These are phyloP conservation scores for Ramichloridium luteum DNA, from an alignment of 2,329 filamentous ascomycete species.

Conservation along the genomic window DNA sequence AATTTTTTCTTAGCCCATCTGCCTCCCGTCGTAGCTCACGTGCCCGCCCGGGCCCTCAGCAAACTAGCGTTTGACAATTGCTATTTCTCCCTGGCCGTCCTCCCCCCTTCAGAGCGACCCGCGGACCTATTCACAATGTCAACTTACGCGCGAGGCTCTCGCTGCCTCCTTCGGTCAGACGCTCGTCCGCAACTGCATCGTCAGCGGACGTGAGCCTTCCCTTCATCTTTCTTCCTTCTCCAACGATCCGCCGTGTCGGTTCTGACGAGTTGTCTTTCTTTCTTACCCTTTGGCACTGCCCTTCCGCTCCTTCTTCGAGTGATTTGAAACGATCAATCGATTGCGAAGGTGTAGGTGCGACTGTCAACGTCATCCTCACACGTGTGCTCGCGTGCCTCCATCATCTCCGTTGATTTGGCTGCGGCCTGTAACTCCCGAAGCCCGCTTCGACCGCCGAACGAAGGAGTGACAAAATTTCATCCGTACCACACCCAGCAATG, in stretches of 20 bases:
- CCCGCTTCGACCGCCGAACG: no score
- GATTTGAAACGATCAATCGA: no score
- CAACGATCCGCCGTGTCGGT: constrained; percentile 21
- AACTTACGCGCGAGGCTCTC: constrained; percentile 18
- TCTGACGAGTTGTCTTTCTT: no score
- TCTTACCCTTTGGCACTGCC: no score
- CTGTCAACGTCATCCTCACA: no score
- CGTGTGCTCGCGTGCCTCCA: no score
- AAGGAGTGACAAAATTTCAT: no score
- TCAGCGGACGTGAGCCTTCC: constrained; percentile 38
- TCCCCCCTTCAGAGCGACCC: constrained; percentile 8
- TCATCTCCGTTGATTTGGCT: no score
- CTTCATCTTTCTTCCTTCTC: constrained; percentile 9
- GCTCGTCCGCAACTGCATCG: constrained; percentile 37
- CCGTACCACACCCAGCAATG: constrained; percentile 23
- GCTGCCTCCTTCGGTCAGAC: constrained; percentile 30
- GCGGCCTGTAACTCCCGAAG: no score
- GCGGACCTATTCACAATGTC: constrained; percentile 20
- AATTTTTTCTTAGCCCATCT: constrained; percentile 2
- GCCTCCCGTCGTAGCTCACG: constrained; percentile 5
- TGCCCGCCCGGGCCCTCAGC: constrained; percentile 4
- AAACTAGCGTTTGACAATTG: constrained; percentile 1
- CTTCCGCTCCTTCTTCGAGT: no score
- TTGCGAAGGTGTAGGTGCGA: no score
- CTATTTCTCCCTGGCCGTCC: constrained; percentile 2